phyloP scores from a whole-genome alignment of 192 early-diverging fungal species.

The Powellomyces hirtus region DNA sequence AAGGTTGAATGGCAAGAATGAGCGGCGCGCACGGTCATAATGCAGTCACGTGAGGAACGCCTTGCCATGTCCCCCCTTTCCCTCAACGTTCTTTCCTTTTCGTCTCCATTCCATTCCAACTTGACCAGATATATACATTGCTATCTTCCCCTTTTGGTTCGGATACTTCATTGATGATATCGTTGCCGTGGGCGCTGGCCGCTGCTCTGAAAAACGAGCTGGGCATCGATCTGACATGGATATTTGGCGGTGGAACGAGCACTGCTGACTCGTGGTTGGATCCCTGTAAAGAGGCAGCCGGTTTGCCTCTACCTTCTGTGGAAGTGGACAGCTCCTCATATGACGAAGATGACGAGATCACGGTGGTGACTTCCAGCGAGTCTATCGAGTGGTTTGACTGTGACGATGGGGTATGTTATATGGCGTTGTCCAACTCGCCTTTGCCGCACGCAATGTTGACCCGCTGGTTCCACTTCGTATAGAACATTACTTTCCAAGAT shows the following conservation, averaged over 20 bases:
- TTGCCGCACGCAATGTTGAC: not conserved
- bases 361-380: constrained; percentile 2
- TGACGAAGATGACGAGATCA: not conserved
- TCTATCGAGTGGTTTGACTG: not conserved
- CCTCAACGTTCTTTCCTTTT: too few species aligned
- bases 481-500: not conserved
- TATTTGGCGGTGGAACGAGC: not conserved
- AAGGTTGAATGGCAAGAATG: too few species aligned
- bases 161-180: not conserved
- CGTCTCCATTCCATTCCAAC: too few species aligned
- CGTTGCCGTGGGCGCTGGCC: not conserved
- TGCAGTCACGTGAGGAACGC: too few species aligned
- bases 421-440: not conserved
- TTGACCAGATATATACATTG: too few species aligned
- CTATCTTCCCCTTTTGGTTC: too few species aligned
- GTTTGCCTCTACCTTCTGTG: not conserved
- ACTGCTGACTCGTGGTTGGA: not conserved
- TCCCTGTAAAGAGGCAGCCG: not conserved
- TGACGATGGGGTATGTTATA: not conserved
- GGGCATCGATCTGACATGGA: not conserved
- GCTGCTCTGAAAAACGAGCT: not conserved
- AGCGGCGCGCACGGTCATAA: too few species aligned
- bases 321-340: not conserved
- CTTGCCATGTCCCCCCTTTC: too few species aligned
- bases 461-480: not conserved